Conservation (phyloP, 2,329 filamentous ascomycete genomes). For the Talaromyces islandicus region DNA sequence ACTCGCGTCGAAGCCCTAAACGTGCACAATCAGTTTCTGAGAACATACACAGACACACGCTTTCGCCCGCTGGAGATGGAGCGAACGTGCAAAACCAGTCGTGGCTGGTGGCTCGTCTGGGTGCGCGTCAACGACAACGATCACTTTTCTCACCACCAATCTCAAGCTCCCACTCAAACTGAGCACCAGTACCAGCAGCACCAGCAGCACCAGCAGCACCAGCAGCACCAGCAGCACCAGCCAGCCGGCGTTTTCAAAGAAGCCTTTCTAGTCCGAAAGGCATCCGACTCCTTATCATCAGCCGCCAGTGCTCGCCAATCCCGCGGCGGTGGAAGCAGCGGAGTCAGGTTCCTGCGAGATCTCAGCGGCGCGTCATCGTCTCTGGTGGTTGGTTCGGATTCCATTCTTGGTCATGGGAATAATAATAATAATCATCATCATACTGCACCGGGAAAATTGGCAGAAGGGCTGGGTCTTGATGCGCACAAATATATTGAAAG, state of each 20-base stretch:
- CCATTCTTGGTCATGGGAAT: slow-evolving; percentile 18
- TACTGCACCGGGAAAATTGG: slow-evolving; percentile 22
- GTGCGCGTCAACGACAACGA: slow-evolving; percentile 43
- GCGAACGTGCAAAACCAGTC: slow-evolving; percentile 55
- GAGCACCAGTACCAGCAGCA: slow-evolving; percentile 8
- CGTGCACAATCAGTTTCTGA: slow-evolving; percentile 55
- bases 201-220: slow-evolving; percentile 1
- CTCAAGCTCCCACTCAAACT: not conserved
- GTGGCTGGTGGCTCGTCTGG: slow-evolving; percentile 66
- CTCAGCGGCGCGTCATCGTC: slow-evolving; percentile 31
- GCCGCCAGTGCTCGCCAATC: not conserved
- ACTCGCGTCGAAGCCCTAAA: slow-evolving; percentile 55
- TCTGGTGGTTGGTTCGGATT: slow-evolving; percentile 16
- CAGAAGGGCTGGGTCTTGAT: slow-evolving; percentile 43
- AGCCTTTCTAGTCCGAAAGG: slow-evolving; percentile 42
- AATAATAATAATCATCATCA: slow-evolving; percentile 2
- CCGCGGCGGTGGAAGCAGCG: slow-evolving; percentile 4
- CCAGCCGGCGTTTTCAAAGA: slow-evolving; percentile 22
- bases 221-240: slow-evolving; percentile 4
- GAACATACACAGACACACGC: slow-evolving; percentile 49
- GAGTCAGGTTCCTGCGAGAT: slow-evolving; percentile 30
- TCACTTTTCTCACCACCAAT: not conserved
- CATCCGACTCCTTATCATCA: slow-evolving; percentile 31
- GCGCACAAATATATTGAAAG: slow-evolving; percentile 42
- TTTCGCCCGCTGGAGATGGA: slow-evolving; percentile 47